Base-by-base conservation (phyloP, 2,329 filamentous ascomycete species). In the Tolypocladium album region DNA sequence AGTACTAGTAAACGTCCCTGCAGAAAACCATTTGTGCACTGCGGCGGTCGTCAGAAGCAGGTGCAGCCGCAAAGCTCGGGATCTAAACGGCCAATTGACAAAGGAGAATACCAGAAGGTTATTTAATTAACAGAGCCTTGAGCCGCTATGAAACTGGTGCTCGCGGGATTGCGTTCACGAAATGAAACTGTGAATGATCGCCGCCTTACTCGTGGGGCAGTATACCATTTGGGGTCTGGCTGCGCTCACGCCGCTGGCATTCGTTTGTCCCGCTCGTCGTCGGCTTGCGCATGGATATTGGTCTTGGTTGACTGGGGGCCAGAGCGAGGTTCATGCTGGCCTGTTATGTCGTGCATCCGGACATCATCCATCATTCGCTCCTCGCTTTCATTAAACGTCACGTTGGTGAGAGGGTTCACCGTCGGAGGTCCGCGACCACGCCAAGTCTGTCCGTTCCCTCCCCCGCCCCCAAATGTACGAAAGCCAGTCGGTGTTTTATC, bases 361-460 rank as follows among this genome's bases (percentile, higher is more conserved):
- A 68, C 36, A 1, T 59, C 55, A 4, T 67, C 63, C 13, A 67
- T 60, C 31, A 68, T 68, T 9, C 59, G 63, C 36, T 66, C 62
- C 45, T 69, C 66, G 61, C 65, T 70, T 40, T 65, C 67, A 27
- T 62, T 64, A 22, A 64, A 62, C 1, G 62, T 63, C 34, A 64
- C 39, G 17, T 64, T 43, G 22, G 63, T 58, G n/a, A 65, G 62
- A 17, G 62, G 47, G 15, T 66, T 66, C 9, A 55, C 61, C 9
- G 61, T 63, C 11, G 61, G 55, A 7, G 61, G 60, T 1, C 63
- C 61, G 3, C 64, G 63, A 2, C 61, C 56, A 17, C 59, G 55
- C 60, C 63, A 59, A 22, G 57, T 36, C 20, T 27, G 55, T 8
- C 42, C 24, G 17, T 58, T 63, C 55, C n/a, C 62, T 58, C 38